Evolutionary conservation across 2,329 filamentous ascomycete species (phyloP).

Genomic region (Arthrobotrys megalospora): DNA sequence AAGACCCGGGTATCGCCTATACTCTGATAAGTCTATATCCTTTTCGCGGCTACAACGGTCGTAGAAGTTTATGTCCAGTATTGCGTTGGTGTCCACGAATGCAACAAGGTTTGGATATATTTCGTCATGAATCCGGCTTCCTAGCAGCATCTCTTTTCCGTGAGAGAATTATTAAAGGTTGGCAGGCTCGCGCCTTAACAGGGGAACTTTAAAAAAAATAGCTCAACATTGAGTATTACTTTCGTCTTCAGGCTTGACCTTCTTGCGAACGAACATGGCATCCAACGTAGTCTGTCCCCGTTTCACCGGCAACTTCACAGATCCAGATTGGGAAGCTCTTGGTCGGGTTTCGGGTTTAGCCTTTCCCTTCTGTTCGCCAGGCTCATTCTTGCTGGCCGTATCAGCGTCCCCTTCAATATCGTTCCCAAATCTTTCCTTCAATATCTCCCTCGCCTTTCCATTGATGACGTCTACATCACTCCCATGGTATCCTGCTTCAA

Average conservation of each 20-base stretch:
- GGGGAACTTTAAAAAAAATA: conserved; percentile 40
- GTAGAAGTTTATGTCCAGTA: not conserved
- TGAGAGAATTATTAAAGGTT: conserved; percentile 39
- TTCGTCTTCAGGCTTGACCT: conserved; percentile 27
- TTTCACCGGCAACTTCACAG: conserved; percentile 4
- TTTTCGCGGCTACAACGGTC: too few relatives aligned
- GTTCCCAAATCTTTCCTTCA: conserved; percentile 63
- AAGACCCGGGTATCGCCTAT: not conserved
- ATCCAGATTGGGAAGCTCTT: not conserved
- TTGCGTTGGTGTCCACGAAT: conserved; percentile 52
- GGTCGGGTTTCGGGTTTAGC: not conserved
- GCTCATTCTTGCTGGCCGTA: not conserved
- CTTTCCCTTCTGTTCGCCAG: not conserved
- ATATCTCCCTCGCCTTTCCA: conserved; percentile 68
- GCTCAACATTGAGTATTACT: conserved; percentile 6
- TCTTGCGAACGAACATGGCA: conserved; percentile 34
- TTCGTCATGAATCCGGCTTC: conserved; percentile 35
- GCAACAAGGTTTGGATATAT: conserved; percentile 55
- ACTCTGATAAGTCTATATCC: not conserved
- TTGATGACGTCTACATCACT: conserved; percentile 75
- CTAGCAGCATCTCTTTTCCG: not conserved
- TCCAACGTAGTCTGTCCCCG: conserved; percentile 49
- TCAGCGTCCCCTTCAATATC: conserved; percentile 3
- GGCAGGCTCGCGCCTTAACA: not conserved
- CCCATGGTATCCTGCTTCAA: conserved; percentile 76